phyloP scores from a whole-genome alignment of 2,329 filamentous ascomycete genomes.

The Hypomyces rosellus region DNA sequence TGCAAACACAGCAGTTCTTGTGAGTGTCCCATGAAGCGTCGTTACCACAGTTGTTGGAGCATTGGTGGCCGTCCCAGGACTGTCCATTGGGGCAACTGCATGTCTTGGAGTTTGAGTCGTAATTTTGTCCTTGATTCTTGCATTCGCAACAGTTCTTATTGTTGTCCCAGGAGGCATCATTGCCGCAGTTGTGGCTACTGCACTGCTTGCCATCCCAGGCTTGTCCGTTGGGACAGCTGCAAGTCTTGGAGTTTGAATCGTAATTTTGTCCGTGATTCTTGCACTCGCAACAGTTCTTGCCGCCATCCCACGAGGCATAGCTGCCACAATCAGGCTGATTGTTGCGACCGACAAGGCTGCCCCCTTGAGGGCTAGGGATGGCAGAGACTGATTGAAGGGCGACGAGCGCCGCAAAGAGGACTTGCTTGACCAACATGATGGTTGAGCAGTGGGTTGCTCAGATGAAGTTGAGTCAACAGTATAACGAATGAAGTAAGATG shows the following conservation, averaged over 20 bases:
- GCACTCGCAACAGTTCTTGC: slow-evolving; percentile 2
- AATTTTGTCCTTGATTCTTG: slow-evolving; percentile 6
- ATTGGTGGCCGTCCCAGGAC: slow-evolving; percentile 1
- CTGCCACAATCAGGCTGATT: slow-evolving; percentile 2
- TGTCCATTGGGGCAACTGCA: slow-evolving; percentile 7
- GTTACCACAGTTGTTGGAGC: slow-evolving; percentile 6
- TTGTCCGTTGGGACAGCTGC: slow-evolving; percentile 5
- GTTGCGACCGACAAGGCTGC: too few relatives aligned
- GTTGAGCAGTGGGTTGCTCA: too few relatives aligned
- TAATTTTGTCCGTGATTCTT: slow-evolving; percentile 5
- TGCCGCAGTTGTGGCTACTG: slow-evolving; percentile 3
- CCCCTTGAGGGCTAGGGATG: too few relatives aligned
- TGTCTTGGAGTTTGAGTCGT: slow-evolving; percentile 3
- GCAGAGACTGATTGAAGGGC: too few relatives aligned
- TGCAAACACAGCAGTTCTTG: slow-evolving; percentile 6
- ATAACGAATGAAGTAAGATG: too few relatives aligned
- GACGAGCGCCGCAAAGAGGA: too few relatives aligned
- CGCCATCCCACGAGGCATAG: slow-evolving; percentile 1
- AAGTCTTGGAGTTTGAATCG: slow-evolving; percentile 4
- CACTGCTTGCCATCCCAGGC: neutral
- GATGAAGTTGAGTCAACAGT: too few relatives aligned
- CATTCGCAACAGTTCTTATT: slow-evolving; percentile 7
- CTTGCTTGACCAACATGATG: too few relatives aligned
- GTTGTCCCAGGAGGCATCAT: slow-evolving; percentile 2
- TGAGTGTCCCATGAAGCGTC: slow-evolving; percentile 1